Base-by-base conservation (phyloP, 2,329 filamentous ascomycete species). In the Cladorrhinum sp. region DNA sequence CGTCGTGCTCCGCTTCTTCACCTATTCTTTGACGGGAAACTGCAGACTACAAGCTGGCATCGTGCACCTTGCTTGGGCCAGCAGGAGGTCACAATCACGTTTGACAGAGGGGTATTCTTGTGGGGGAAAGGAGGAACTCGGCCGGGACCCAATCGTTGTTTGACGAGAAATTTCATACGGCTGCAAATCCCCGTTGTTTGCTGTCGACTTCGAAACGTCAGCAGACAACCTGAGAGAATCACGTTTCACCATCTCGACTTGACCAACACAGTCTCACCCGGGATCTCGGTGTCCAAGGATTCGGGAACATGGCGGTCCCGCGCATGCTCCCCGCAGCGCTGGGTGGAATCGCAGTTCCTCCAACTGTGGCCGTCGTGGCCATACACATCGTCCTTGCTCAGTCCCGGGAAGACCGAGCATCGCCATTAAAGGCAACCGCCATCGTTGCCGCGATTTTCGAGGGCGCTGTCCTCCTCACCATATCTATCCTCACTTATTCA, bases 331-430 rank as follows among this genome's bases (percentile, higher is more conserved):
- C 73, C n/a, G 69, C 69, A 39, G 70, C 69, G 58, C 66, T 79
- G 59, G 79, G 77, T 58, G 60, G 67, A 21, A 49, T 74, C 42
- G 74, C 78, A 23, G 65, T 73, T 14, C 66, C 77, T 18, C 72
- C 77, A 9, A 79, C 79, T 2, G 66, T 73, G 3, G 73, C 76
- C 14, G 69, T 75, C 12, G 55, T 80, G 23, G 73, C 73, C 42
- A 67, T 81, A 23, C 73, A 80, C 30, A 70, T 75, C 30, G 69
- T 79, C 49, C 70, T 80, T 33, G 76, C 77, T 18, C 68, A 69
- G 10, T 73, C 71, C 57, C 62, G 73, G 48, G 70, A 68, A 50
- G 60, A 65, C 50, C 68, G 69, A 39, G 64, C 69, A 24, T 70
- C 70, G 2, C 61, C 73, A 5, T 73, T 76, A 3, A 70, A 69